Evolutionary conservation across 768 basidiomycete species (phyloP), one percentile per base, ranked within the genome.

Genomic region (Suillus subaureus): DNA sequence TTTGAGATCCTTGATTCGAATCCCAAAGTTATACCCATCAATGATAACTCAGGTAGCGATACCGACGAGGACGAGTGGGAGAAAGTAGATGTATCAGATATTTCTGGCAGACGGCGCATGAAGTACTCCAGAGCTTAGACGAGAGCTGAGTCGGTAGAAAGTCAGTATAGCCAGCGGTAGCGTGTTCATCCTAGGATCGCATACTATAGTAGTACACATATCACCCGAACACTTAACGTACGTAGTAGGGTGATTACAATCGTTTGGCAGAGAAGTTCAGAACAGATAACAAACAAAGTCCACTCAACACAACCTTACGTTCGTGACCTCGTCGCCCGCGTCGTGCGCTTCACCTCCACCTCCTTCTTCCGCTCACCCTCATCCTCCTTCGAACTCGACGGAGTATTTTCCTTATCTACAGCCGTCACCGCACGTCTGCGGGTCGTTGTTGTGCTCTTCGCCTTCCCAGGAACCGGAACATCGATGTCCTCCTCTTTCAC

Each of bases 1-100:
- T 75, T 75, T 26, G 75, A 77, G 21, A 61, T 75, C 2, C 49
- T 75, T 35, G 63, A 67, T 35, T 40, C 61, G 6, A 15, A 70
- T 16, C 72, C 73, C 23, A 70, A 40, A 40, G 70, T 72, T 6
- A 26, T 74, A 16, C 49, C 69, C 2, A 5, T 75, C 4, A 52
- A 54, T 4, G 72, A 71, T 40, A 55, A 66, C 60, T 28, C n/a
- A n/a, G n/a, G 18, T 31, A 60, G 15, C 1, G 7, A 23, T 37
- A 70, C 65, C 62, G 40, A 33, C 18, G 35, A 61, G 33, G 42
- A 55, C 2, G 73, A 66, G n/a, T 75, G 74, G 74, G 73, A 73
- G 40, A 68, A 65, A 37, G 21, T 77, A 7, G 70, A 73, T 26
- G 8, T 58, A 8, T 18, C 18, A 35, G 12, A 35, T 62, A 58